Base-by-base conservation (phyloP, 1,139 yeast genomes). In the Taphrina communis region DNA sequence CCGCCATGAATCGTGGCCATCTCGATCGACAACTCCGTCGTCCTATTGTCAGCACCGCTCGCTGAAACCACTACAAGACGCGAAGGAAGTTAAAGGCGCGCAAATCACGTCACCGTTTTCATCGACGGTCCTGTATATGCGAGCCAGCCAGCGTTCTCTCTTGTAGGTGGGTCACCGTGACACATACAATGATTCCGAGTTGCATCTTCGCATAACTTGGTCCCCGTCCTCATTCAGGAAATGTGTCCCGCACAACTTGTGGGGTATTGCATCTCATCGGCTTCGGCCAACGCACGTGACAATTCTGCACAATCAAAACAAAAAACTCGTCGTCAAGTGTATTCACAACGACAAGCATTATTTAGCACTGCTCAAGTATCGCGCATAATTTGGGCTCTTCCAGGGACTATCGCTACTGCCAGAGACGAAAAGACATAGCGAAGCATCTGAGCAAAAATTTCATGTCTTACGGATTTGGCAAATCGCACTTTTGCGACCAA, bases 401-500 rank as follows among this genome's bases (percentile, higher is more conserved):
- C 31, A 2, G 31, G 2, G 31, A 25, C 31, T 2, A 25, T 25
- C 31, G 31, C 31, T 25, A 25, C 31, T 1, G 31, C 31, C 2
- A 25, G 31, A 25, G 1, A 4, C 4, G 4, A 25, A 25, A 25
- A 2, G 31, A 25, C 31, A 25, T 25, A 25, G 31, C 4, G 31
- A 25, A 25, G 2, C 31, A 25, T 25, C 31, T 25, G 31, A 25
- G 31, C 31, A 2, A 25, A 2, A 25, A 25, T 0, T 25, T 25
- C 42, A 58, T 58, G 62, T 42, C 67, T 6, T 48, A 48, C 12
- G n/a, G 56, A 17, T 63, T 63, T 21, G 67, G 67, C 55, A 63
- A 63, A 48, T 17, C 67, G 39, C 56, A 38, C 51, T 55, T 63
- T 19, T 63, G 67, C 56, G 67, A 63, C 35, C 55, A 55, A 17